Base-by-base conservation (phyloP, 441 rosid species). In the Adansonia grandidieri region DNA sequence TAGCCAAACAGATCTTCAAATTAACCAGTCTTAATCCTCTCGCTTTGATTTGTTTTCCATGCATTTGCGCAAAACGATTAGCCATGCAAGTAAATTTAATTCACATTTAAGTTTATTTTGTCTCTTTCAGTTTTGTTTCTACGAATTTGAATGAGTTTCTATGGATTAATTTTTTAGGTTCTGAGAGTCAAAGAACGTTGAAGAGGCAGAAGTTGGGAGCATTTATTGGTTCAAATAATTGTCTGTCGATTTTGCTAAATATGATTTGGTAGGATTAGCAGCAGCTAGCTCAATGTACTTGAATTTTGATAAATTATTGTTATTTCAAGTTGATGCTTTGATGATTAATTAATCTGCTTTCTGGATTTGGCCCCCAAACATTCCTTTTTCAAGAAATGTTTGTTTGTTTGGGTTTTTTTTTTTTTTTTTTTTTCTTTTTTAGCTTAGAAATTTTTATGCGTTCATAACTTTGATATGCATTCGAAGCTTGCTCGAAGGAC, bases 1-100 rank as follows among this genome's bases (percentile, higher is more conserved):
- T 62, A 75, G 74, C 1, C 76, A 80, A 77, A 61, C 73, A 60
- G 83, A 79, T 80, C 71, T 67, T 74, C 70, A 37, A 53, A 9
- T 54, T 72, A 17, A 8, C 28, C 2, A 4, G 15, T 62, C 70
- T 6, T 70, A 70, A 70, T 22, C 32, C 1, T 45, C 53, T 67
- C 11, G 32, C 28, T 67, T 6, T 47, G 72, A 65, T 57, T 68
- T 19, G 10, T 45, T 47, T 47, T 47, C 56, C 15, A 22, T 47
- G 5, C 54, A 45, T 67, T 45, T 45, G 19, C 60, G 22, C n/a
- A 28, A 45, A 44, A 40, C 10, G 3, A 19, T 45, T 45, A 4
- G 71, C 37, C n/a, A 45, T 57, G 65, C 51, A 40, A 73, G 24
- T 58, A 20, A 63, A 73, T 73, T 42, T 32, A 44, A 54, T 58